Base-by-base conservation (phyloP, 2,329 filamentous ascomycete species). In the Penicillium thymicola region DNA sequence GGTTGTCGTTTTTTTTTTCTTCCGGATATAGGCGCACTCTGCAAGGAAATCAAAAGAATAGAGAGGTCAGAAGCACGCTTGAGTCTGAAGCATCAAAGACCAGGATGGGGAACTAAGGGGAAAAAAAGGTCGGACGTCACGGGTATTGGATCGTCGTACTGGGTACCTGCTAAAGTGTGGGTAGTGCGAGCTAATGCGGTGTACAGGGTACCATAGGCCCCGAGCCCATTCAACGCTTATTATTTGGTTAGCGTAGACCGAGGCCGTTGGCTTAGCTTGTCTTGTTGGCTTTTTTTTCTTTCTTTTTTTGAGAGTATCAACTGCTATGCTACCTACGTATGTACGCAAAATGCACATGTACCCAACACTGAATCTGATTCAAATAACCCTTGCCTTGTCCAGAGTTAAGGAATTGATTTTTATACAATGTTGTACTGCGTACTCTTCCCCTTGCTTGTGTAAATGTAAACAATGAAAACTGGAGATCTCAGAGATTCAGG, bases 61-160 rank as follows among this genome's bases (percentile, higher is more conserved):
- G 40, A 36, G 49, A 27, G 21, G 28, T 51, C 38, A 45, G 28
- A 51, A 28, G 16, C 38, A 34, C 48, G 52, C 40, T 51, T 40
- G 36, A 51, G 38, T 55, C 25, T 43, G 38, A 55, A 55, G n/a
- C 46, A 55, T 43, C 44, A 25, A 36, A 47, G 44, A 47, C 30
- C 8, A 52, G 34, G 36, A 56, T 41, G 42, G 23, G 50, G 43
- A 36, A 49, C 43, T 48, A 57, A 54, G 52, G 60, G 59, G 57
- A 57, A 55, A 64, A 58, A 51, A 51, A 55, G 45, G 45, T 52
- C 42, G 52, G 52, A 64, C 62, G 64, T 61, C 59, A 58, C 55
- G 46, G 52, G 52, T 55, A 38, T 46, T 55, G 41, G 49, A 51
- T 53, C 48, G 55, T 49, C 40, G 58, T 59, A 52, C 43, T 32